phyloP scores from a whole-genome alignment of 441 rosid species.

The Pelargonium hybrid region DNA sequence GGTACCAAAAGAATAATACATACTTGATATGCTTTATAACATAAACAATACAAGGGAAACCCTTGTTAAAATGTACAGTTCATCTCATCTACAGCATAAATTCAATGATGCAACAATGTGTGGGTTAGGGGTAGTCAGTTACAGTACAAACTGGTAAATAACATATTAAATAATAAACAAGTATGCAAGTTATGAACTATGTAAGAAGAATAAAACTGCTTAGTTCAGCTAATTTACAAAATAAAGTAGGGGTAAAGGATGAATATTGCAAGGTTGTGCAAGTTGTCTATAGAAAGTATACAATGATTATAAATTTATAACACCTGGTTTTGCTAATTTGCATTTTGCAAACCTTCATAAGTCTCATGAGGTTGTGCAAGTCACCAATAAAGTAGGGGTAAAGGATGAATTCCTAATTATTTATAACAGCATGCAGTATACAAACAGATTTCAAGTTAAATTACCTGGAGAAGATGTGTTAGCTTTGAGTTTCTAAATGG shows the following conservation, averaged over 20 bases:
- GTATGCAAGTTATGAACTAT: too few relatives aligned
- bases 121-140: background rate
- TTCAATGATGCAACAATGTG: background rate
- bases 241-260: too few relatives aligned
- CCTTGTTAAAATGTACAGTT: background rate
- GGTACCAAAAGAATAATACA: too few relatives aligned
- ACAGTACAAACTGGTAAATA: too few relatives aligned
- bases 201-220: too few relatives aligned
- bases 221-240: too few relatives aligned
- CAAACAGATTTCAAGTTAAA: background rate
- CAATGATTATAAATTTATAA: too few relatives aligned
- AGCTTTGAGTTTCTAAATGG: constrained; percentile 92
- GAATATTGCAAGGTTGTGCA: too few relatives aligned
- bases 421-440: background rate
- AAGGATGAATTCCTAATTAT: background rate
- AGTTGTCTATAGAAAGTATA: too few relatives aligned
- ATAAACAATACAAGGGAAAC: too few relatives aligned
- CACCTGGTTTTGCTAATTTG: background rate
- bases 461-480: constrained; percentile 93
- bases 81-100: background rate
- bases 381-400: background rate
- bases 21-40: too few relatives aligned
- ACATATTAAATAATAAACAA: too few relatives aligned
- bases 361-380: background rate
- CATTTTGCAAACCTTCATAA: background rate